These are phyloP conservation scores for Solanum microdontum DNA, from an alignment of 257 asterid genomes.

Conservation along the genomic window DNA sequence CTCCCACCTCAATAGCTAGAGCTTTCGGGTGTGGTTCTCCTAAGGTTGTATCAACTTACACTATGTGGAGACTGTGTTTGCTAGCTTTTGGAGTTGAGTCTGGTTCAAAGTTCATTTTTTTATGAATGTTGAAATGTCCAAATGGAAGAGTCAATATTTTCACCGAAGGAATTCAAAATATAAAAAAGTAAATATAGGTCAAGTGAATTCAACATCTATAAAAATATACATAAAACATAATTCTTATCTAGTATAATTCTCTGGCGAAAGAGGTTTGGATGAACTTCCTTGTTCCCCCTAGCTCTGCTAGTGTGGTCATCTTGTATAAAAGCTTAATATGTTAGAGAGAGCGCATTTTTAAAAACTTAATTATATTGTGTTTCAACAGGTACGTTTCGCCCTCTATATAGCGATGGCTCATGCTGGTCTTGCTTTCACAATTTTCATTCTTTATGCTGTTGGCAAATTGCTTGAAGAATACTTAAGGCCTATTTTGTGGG, in stretches of 20 bases:
- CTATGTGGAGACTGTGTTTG: background rate
- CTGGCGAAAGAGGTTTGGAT: background rate
- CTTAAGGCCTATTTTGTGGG: slow-evolving; percentile 87
- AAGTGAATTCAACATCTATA: background rate
- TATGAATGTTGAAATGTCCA: background rate
- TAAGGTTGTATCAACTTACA: background rate
- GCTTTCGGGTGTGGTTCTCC: background rate
- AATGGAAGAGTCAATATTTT: background rate
- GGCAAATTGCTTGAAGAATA: slow-evolving; percentile 72
- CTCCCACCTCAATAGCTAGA: background rate
- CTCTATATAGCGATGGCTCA: slow-evolving; percentile 96
- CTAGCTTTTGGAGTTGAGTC: background rate
- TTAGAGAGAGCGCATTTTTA: background rate
- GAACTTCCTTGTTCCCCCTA: background rate
- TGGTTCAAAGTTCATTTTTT: background rate
- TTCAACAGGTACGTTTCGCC: slow-evolving; percentile 76
- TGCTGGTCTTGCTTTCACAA: slow-evolving; percentile 64
- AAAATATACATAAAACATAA: background rate
- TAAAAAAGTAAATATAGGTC: background rate
- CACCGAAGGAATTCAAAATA: background rate
- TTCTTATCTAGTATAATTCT: background rate
- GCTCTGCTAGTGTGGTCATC: background rate
- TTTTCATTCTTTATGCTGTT: slow-evolving; percentile 55
- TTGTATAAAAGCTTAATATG: background rate
- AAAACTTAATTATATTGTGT: background rate